Conservation (phyloP, 179 eudicot genomes). For the Heliamphora pulchella region DNA sequence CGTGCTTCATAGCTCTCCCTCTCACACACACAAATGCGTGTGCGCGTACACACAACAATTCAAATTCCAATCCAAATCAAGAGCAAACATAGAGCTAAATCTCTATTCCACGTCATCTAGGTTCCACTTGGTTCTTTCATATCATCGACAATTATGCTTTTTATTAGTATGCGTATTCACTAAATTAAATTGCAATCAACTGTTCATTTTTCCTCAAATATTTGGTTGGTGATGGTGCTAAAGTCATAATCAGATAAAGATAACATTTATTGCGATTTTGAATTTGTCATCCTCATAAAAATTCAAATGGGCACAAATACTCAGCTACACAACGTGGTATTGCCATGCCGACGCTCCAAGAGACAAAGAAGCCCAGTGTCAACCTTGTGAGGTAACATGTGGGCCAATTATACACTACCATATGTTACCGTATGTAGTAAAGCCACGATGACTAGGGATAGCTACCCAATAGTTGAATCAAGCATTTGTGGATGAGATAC, state of each 20-base stretch:
- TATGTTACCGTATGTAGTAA: too few species aligned
- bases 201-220: not conserved
- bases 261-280: not conserved
- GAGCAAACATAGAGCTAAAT: not conserved
- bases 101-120: not conserved
- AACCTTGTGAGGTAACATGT: too few species aligned
- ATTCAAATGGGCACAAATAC: too few species aligned
- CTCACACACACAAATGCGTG: not conserved
- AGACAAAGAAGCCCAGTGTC: not conserved
- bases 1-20: too few species aligned
- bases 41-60: not conserved
- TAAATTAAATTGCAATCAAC: not conserved
- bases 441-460: too few species aligned
- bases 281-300: not conserved
- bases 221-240: not conserved
- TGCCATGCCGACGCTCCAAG: too few species aligned
- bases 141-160: not conserved
- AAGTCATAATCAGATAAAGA: too few species aligned
- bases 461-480: too few species aligned
- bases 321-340: too few species aligned
- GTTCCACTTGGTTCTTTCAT: not conserved
- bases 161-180: not conserved
- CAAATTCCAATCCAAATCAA: not conserved
- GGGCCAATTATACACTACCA: not conserved
- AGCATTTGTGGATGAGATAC: too few species aligned